Percentiles rank a stretch among this genome's conserved stretches.
Evolutionary conservation across 2,329 filamentous ascomycete genomes (phyloP).

Genomic region (Aspergillus sojae): DNA sequence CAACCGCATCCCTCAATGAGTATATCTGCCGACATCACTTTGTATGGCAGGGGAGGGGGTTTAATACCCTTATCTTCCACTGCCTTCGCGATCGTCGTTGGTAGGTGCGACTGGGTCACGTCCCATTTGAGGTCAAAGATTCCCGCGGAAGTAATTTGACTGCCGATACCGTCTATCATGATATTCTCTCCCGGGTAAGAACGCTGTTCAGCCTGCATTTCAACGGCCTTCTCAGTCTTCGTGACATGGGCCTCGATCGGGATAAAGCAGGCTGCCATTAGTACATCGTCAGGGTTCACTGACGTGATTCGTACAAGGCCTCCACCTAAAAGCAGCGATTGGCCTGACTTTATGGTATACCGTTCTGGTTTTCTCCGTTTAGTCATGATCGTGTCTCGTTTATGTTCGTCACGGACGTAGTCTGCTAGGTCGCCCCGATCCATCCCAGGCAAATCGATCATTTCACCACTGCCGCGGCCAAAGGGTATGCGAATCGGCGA

Average conservation of each 20-base stretch:
- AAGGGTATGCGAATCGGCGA: slow-evolving; percentile 93
- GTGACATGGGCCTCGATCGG: slow-evolving; percentile 77
- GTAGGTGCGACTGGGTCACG: slow-evolving; percentile 77
- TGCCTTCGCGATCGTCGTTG: slow-evolving; percentile 69
- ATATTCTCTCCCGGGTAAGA: slow-evolving; percentile 66
- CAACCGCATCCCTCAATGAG: slow-evolving; percentile 91
- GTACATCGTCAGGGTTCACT: slow-evolving; percentile 61
- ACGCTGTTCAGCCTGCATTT: slow-evolving; percentile 67
- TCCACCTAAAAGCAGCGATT: slow-evolving; percentile 81
- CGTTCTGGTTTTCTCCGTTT: slow-evolving; percentile 74
- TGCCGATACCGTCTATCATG: slow-evolving; percentile 58
- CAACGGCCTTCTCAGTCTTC: slow-evolving; percentile 75
- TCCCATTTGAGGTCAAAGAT: slow-evolving; percentile 76
- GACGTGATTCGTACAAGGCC: slow-evolving; percentile 89
- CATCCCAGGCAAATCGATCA: slow-evolving; percentile 90
- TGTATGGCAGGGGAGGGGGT: slow-evolving; percentile 66
- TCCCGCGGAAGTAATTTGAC: slow-evolving; percentile 70
- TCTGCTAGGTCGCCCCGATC: slow-evolving; percentile 72
- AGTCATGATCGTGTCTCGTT: slow-evolving; percentile 75
- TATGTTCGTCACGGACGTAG: slow-evolving; percentile 69
- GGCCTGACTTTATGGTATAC: slow-evolving; percentile 69
- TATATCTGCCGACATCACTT: slow-evolving; percentile 78
- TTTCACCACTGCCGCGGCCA: slow-evolving; percentile 80
- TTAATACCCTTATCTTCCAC: slow-evolving; percentile 63
- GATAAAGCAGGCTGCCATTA: slow-evolving; percentile 86